Evolutionary conservation across 805 yeast species (phyloP).

Genomic region (Nakazawaea sp.): DNA sequence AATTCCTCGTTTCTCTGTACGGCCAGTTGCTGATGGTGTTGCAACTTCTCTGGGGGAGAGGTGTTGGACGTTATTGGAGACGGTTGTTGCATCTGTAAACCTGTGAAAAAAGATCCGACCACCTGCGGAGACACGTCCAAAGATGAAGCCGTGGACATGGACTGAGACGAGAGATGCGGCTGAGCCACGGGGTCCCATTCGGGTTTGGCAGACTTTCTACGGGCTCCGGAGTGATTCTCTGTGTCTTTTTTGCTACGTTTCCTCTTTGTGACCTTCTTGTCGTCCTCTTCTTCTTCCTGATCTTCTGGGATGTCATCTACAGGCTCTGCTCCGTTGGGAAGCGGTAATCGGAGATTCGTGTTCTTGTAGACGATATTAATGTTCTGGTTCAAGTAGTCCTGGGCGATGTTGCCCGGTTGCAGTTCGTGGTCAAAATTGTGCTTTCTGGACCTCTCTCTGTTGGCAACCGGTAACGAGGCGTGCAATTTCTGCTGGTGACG

Average conservation of each 20-base stretch:
- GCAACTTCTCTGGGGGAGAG: conserved; percentile 6
- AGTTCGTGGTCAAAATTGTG: conserved; percentile 21
- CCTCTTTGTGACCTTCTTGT: neutral
- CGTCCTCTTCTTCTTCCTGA: neutral
- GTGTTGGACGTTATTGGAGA: conserved; percentile 8
- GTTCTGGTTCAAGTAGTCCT: conserved; percentile 37
- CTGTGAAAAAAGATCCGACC: conserved; percentile 1
- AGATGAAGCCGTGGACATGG: conserved; percentile 1
- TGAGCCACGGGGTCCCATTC: no score
- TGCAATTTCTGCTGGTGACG: conserved; percentile 95
- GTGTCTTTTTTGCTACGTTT: neutral
- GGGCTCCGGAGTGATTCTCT: neutral
- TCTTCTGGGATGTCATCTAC: neutral
- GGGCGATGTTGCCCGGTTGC: conserved; percentile 12
- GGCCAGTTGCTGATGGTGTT: neutral
- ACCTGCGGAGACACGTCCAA: conserved; percentile 8
- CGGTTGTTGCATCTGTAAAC: conserved; percentile 1
- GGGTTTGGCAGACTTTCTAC: neutral
- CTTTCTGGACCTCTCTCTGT: conserved; percentile 26
- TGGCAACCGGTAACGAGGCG: conserved; percentile 36
- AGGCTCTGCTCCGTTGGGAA: conserved; percentile 8
- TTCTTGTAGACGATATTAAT: conserved; percentile 46
- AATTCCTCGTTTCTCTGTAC: neutral
- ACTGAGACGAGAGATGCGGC: neutral
- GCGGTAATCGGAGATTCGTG: conserved; percentile 44